Evolutionary conservation across 1,284 basidiomycete species (phyloP).

Genomic region (Pseudozyma hubeiensis): DNA sequence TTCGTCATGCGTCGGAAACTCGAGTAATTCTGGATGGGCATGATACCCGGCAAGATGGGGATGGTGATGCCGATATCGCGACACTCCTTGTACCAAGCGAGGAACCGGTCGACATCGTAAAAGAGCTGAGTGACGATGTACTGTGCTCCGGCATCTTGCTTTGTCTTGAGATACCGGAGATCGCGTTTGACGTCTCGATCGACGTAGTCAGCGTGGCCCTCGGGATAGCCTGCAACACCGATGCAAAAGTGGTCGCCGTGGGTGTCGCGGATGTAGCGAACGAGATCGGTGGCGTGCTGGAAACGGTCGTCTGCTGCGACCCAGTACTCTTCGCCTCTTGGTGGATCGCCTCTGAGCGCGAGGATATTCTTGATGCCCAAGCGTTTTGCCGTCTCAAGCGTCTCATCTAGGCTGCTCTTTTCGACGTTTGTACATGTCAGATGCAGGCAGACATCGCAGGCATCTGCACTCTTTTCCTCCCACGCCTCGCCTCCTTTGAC

Average conservation of each 20-base stretch:
- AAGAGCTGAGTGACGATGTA: slow-evolving; percentile 98
- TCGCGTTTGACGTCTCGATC: slow-evolving; percentile 78
- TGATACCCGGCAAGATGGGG: slow-evolving; percentile 93
- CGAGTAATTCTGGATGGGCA: slow-evolving; percentile 97
- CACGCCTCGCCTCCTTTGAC: slow-evolving; percentile 21
- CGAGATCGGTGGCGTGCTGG: slow-evolving; percentile 87
- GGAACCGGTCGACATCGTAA: slow-evolving; percentile 81
- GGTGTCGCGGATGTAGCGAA: slow-evolving; percentile 87
- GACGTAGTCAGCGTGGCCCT: slow-evolving; percentile 78
- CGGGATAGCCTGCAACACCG: slow-evolving; percentile 93
- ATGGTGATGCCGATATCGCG: slow-evolving; percentile 79
- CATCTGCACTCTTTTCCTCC: slow-evolving; percentile 74
- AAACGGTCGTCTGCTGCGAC: slow-evolving; percentile 86
- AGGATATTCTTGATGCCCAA: slow-evolving; percentile 90
- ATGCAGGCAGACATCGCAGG: slow-evolving; percentile 90
- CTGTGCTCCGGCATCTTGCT: slow-evolving; percentile 93
- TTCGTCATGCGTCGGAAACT: slow-evolving; percentile 92
- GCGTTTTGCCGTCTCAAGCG: slow-evolving; percentile 82
- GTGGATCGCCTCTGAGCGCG: slow-evolving; percentile 87
- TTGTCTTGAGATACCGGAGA: slow-evolving; percentile 82
- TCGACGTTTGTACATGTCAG: slow-evolving; percentile 96
- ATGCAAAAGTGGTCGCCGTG: slow-evolving; percentile 89
- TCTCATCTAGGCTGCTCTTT: slow-evolving; percentile 78
- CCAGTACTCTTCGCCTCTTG: slow-evolving; percentile 92
- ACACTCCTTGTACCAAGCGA: slow-evolving; percentile 54